Conservation (phyloP, 768 basidiomycete species). For the Lyophyllum decastes region DNA sequence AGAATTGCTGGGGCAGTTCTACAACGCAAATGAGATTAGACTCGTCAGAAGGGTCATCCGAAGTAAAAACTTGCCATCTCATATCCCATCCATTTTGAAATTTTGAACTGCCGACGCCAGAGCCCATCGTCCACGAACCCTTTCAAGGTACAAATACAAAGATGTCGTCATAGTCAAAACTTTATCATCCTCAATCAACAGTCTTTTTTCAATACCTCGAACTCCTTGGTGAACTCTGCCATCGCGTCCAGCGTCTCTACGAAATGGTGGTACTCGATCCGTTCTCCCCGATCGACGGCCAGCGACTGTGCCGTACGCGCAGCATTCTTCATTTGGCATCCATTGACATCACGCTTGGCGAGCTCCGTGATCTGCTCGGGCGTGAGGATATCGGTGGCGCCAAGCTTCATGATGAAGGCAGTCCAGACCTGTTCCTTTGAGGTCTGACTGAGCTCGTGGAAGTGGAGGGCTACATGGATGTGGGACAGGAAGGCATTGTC, state of each 20-base stretch:
- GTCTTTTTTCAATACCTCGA: conserved; percentile 26
- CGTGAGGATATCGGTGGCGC: conserved; percentile 35
- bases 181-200: background rate
- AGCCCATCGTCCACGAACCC: conserved; percentile 33
- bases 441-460: conserved; percentile 52
- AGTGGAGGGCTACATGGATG: conserved; percentile 67
- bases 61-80: conserved; percentile 46
- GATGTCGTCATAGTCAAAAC: background rate
- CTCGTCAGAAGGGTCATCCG: conserved; percentile 34
- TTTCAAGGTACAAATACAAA: background rate
- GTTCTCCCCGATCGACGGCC: conserved; percentile 48
- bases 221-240: conserved; percentile 57
- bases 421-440: conserved; percentile 64
- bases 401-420: conserved; percentile 56
- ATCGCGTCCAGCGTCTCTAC: conserved; percentile 60
- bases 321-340: conserved; percentile 71
- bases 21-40: conserved; percentile 3
- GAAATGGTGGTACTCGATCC: conserved; percentile 51
- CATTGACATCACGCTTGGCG: conserved; percentile 56
- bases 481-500: conserved; percentile 72
- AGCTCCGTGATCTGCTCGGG: conserved; percentile 45
- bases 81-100: conserved; percentile 24
- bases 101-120: conserved; percentile 37
- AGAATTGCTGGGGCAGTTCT: conserved; percentile 28
- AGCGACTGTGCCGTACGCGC: conserved; percentile 65